A percentile compares a stretch with the other conserved stretches of the same genome.
Evolutionary conservation across 2,329 filamentous ascomycete genomes (phyloP).

Genomic region (Macrophomina pseudophaseolina): DNA sequence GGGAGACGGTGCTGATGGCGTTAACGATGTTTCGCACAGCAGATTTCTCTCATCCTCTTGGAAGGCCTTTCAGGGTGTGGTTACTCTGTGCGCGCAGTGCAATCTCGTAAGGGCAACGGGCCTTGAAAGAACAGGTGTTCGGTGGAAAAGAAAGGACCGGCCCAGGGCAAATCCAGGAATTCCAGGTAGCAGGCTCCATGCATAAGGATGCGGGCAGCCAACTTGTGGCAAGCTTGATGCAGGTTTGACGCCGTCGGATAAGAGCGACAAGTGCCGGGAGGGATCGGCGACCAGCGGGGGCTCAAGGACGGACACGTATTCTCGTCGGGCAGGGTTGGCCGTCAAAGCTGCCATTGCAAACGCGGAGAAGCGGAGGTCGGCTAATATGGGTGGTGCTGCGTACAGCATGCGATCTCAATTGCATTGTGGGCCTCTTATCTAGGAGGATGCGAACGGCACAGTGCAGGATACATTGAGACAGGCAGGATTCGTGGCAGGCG

Average conservation of each 20-base stretch:
- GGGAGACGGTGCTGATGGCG: too few relatives aligned
- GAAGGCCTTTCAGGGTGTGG: too few relatives aligned
- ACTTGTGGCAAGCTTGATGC: not conserved
- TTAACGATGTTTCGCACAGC: too few relatives aligned
- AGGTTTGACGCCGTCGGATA: not conserved
- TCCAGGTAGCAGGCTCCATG: not conserved
- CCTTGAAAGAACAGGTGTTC: not conserved
- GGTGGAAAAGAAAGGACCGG: not conserved
- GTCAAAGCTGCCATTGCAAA: not conserved
- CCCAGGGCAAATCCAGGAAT: not conserved
- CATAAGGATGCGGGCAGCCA: not conserved
- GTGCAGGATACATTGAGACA: not conserved
- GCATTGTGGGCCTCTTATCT: not conserved
- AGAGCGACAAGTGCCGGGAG: not conserved
- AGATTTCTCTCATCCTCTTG: too few relatives aligned
- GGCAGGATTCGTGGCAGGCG: not conserved
- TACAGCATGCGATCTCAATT: too few relatives aligned
- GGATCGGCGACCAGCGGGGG: constrained; percentile 11
- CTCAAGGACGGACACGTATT: constrained; percentile 18
- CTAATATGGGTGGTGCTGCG: not conserved
- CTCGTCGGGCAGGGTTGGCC: not conserved
- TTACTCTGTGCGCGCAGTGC: too few relatives aligned
- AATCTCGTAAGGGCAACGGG: too few relatives aligned
- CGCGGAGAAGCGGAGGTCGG: constrained; percentile 4
- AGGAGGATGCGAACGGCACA: not conserved